These are phyloP conservation scores for Sordaria brevicollis DNA, from an alignment of 495 filamentous ascomycete species.

Conservation along the genomic window DNA sequence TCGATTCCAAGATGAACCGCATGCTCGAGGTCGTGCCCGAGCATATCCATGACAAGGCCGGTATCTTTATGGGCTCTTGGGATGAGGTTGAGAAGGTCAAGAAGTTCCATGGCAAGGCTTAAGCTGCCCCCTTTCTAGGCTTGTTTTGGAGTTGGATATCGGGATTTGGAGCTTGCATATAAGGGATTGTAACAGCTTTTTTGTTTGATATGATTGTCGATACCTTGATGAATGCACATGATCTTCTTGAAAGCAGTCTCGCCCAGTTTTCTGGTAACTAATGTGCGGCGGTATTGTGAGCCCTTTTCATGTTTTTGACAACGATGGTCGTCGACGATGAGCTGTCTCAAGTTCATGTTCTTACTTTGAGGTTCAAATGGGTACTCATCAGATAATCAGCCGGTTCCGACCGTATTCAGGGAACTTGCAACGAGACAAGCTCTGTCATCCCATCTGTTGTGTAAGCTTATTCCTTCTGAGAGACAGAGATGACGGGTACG, in stretches of 20 bases:
- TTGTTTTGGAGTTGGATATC: not conserved
- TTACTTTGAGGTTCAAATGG: not conserved
- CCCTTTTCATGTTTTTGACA: not conserved
- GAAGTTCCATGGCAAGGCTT: constrained; percentile 32
- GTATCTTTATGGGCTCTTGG: constrained; percentile 91
- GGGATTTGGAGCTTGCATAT: not conserved
- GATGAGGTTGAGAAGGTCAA: constrained; percentile 96
- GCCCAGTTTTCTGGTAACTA: too few relatives aligned
- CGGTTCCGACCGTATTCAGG: too few relatives aligned
- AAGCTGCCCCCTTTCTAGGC: not conserved
- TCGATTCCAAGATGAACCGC: constrained; percentile 78
- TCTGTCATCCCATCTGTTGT: not conserved
- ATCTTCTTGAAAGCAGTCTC: not conserved
- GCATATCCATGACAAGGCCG: constrained; percentile 89
- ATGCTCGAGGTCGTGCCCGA: constrained; percentile 87
- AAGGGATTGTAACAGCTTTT: not conserved
- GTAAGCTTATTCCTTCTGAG: not conserved
- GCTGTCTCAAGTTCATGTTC: not conserved
- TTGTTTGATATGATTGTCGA: not conserved
- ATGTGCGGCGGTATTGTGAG: too few relatives aligned
- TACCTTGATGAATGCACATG: not conserved
- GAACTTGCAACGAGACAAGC: too few relatives aligned
- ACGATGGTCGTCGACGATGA: not conserved
- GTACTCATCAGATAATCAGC: too few relatives aligned
- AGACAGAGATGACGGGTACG: too few relatives aligned